Percentiles rank a stretch among this genome's conserved stretches.
phyloP scores from a whole-genome alignment of 345 rosid genomes.

The Eucalyptus sideroxylon region DNA sequence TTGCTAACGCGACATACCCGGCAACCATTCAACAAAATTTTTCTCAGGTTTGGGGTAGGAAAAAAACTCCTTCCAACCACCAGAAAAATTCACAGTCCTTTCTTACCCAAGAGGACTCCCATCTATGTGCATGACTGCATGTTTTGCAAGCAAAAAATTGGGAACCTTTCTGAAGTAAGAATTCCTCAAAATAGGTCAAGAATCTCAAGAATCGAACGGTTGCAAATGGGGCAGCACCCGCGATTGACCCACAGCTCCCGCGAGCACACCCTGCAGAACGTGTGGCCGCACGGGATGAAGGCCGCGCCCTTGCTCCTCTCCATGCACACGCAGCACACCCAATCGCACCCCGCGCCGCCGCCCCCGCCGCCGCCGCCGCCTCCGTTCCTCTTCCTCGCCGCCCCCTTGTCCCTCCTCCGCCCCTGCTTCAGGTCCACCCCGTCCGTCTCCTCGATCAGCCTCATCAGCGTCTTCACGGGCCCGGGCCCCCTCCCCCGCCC shows the following conservation, averaged over 20 bases:
- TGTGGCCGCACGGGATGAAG: constrained; percentile 88
- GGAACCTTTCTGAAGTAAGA: not conserved
- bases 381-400: constrained; percentile 1
- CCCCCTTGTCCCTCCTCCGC: constrained; percentile 1
- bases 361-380: constrained; percentile 5
- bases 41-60: not conserved
- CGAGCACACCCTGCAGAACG: constrained; percentile 70
- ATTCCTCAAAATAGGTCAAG: constrained; percentile 50
- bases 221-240: constrained; percentile 70
- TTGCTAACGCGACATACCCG: no score
- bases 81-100: not conserved
- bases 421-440: constrained; percentile 30
- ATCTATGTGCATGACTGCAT: not conserved
- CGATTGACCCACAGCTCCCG: constrained; percentile 54
- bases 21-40: not conserved
- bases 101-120: not conserved
- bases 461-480: constrained; percentile 52
- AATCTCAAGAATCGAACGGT: constrained; percentile 57
- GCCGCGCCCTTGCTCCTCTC: constrained; percentile 88
- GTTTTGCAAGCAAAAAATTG: not conserved
- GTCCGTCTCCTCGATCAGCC: constrained; percentile 68
- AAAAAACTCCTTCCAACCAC: not conserved
- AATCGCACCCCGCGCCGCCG: constrained; percentile 16
- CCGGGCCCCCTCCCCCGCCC: constrained; percentile 3
- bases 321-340: constrained; percentile 91